Evolutionary conservation across 192 early-diverging fungal genomes (phyloP), one percentile per base, ranked within the genome.

Genomic region (Coemansia sp.): DNA sequence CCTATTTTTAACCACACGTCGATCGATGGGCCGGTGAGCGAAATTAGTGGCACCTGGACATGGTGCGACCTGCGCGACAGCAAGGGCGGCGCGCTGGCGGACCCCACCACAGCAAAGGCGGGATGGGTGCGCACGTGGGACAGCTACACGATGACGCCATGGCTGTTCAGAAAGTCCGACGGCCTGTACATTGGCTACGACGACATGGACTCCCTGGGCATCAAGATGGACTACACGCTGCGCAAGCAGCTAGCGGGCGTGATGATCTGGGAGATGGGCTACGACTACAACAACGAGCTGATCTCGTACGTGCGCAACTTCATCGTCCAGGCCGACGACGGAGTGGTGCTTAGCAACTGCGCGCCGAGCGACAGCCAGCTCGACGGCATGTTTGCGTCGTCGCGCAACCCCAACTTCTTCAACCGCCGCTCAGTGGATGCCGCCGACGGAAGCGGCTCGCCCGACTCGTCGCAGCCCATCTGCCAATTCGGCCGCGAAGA

Each of bases 261-360:
- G 32, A 89, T 91, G 88, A 74, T 89, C 39, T 91, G 89, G 88
- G 88, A 85, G 25, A 69, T 91, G 23, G 83, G 85, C 59, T 83
- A 88, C 63, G 89, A 80, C 68, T 80, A 90, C 46, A 82, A 86
- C 42, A 83, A 83, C 63, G 89, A 89, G 72, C 65, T 90, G 48
- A 58, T 89, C 52, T 27, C 71, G 49, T 72, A 78, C 24, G 75
- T 78, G 46, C 64, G 70, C 34, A 64, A 78, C 70, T 78, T 78
- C 72, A 78, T 78, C 19, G 29, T 27, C 4, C 42, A 60, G 34
- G 9, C 58, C 4, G 75, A 78, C 51, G 61, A 64, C 47, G 75
- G 75, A 27, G n/a, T 51, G 14, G 46, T 52, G 56, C 63, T 57
- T 25, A 66, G 50, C 27, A 72, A 78, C 70, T 78, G 75, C 34